These are phyloP conservation scores for Neocatenulostroma microsporum DNA, from an alignment of 2,329 filamentous ascomycete genomes.

Conservation along the genomic window DNA sequence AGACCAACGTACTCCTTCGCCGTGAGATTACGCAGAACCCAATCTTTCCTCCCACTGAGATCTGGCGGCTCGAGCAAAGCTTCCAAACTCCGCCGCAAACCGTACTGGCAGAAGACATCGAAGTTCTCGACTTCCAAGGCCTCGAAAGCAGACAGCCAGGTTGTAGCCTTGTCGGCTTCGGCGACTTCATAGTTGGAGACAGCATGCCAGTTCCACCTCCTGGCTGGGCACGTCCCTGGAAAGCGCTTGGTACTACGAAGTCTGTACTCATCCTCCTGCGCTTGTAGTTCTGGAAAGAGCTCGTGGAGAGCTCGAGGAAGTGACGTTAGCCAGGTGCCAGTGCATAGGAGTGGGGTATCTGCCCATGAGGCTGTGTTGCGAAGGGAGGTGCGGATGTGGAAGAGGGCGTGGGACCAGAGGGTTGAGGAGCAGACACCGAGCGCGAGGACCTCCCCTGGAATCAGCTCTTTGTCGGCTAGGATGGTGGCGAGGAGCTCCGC, in stretches of 20 bases:
- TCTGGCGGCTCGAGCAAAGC: no score
- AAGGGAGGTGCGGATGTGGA: conserved; percentile 4
- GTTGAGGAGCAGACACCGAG: conserved; percentile 8
- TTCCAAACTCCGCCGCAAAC: no score
- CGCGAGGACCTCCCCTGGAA: conserved; percentile 1
- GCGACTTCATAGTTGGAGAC: no score
- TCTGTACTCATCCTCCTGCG: conserved; percentile 3
- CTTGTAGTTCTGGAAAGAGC: not conserved
- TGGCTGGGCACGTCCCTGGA: conserved; percentile 5
- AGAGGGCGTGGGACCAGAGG: conserved; percentile 7
- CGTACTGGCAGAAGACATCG: no score
- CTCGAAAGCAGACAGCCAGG: no score
- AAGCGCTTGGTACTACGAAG: not conserved
- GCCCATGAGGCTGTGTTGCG: conserved; percentile 3
- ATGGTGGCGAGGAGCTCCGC: conserved; percentile 4
- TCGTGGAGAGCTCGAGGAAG: conserved; percentile 6
- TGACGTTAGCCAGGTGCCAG: conserved; percentile 6
- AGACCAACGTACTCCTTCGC: conserved; percentile 6
- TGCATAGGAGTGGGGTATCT: conserved; percentile 7
- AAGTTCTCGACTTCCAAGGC: no score
- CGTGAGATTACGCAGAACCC: conserved; percentile 6
- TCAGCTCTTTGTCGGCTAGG: not conserved
- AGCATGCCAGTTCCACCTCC: conserved; percentile 9
- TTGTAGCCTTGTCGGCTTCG: no score
- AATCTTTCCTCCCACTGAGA: not conserved